Percentiles rank a stretch among this genome's conserved stretches.
phyloP scores from a whole-genome alignment of 768 basidiomycete genomes.

The Guyanaporus albipodus region DNA sequence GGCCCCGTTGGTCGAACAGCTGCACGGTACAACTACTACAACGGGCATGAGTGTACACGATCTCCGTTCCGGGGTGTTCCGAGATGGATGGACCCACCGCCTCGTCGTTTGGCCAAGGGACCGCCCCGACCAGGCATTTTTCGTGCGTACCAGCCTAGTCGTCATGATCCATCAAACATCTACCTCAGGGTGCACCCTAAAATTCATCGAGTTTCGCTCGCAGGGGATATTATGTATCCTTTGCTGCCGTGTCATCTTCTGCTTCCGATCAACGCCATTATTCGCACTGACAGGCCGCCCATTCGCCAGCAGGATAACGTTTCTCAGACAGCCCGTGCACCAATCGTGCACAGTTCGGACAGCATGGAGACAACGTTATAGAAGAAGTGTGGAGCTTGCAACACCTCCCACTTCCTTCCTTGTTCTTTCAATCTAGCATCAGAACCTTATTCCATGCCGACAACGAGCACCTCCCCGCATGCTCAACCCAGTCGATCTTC shows the following conservation, averaged over 20 bases:
- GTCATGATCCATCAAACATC: constrained; percentile 14
- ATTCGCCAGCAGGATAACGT: constrained; percentile 18
- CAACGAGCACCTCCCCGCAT: constrained; percentile 8
- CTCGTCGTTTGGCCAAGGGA: constrained; percentile 7
- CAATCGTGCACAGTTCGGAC: constrained; percentile 5
- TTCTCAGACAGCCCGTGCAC: constrained; percentile 16
- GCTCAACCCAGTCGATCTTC: constrained; percentile 16
- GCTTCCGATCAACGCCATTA: constrained; percentile 24
- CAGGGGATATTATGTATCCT: constrained; percentile 32
- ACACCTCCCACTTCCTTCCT: neutral
- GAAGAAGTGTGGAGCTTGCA: constrained; percentile 16
- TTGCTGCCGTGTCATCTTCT: constrained; percentile 17
- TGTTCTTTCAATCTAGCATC: constrained; percentile 3
- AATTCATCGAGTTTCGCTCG: constrained; percentile 20
- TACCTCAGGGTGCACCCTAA: constrained; percentile 33
- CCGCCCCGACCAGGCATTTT: constrained; percentile 8
- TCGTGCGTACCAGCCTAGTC: constrained; percentile 6
- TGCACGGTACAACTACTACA: neutral
- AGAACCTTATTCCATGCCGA: constrained; percentile 13
- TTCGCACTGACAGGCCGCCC: constrained; percentile 4
- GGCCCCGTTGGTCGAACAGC: constrained; percentile 21
- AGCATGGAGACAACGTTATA: constrained; percentile 27
- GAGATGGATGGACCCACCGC: constrained; percentile 5
- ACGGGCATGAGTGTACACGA: constrained; percentile 10
- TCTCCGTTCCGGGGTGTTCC: constrained; percentile 25